Evolutionary conservation across 2,329 filamentous ascomycete genomes (phyloP).

Genomic region (Verticillium zaregamsianum): DNA sequence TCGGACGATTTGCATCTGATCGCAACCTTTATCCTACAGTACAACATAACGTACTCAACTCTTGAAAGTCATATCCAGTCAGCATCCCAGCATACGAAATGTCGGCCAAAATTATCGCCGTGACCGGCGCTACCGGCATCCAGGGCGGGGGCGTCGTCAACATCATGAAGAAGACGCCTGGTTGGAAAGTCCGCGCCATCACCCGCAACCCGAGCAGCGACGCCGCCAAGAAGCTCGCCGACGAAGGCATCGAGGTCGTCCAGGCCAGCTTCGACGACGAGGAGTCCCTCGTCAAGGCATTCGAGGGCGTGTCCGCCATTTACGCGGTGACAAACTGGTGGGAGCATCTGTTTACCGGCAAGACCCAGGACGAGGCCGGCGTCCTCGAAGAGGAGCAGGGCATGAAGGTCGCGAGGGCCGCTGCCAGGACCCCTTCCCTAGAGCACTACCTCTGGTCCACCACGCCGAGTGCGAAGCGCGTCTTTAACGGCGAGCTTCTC

Average conservation of each 20-base stretch:
- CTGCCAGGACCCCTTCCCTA: constrained; percentile 27
- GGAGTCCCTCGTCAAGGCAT: constrained; percentile 31
- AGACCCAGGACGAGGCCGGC: constrained; percentile 2
- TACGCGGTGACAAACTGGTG: constrained; percentile 5
- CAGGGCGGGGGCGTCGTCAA: constrained; percentile 26
- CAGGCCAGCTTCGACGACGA: constrained; percentile 36
- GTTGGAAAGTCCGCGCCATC: constrained; percentile 22
- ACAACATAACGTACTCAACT: neutral
- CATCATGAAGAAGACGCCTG: constrained; percentile 19
- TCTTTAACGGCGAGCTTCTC: constrained; percentile 24
- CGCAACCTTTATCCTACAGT: neutral
- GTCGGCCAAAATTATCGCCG: constrained; percentile 20
- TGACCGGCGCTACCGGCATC: constrained; percentile 24
- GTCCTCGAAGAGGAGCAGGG: constrained; percentile 31
- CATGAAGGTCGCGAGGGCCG: constrained; percentile 37
- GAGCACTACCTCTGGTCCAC: constrained; percentile 43
- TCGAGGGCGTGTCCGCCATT: constrained; percentile 15
- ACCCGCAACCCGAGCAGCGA: constrained; percentile 22
- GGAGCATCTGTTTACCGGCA: neutral
- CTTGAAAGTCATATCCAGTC: neutral
- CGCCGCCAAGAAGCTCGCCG: constrained; percentile 20
- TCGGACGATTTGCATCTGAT: too few relatives aligned
- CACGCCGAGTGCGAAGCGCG: constrained; percentile 27
- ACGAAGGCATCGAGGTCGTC: constrained; percentile 22
- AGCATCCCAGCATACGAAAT: neutral